Evolutionary conservation across 2,329 filamentous ascomycete species (phyloP).

Genomic region (Trichophyton simii): DNA sequence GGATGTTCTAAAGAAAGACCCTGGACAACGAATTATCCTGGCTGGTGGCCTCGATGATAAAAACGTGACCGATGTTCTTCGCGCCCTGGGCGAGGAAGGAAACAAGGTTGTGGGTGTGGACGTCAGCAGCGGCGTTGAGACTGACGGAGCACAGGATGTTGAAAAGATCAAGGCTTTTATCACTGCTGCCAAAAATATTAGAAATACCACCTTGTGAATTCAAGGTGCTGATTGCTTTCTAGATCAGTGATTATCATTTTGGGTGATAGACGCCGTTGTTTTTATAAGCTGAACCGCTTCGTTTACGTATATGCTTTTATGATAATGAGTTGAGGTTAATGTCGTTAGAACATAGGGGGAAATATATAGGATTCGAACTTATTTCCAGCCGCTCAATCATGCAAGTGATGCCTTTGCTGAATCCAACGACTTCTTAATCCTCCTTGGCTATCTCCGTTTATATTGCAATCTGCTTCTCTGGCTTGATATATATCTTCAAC

Average conservation of each 20-base stretch:
- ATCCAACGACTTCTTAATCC: not conserved
- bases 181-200: slow-evolving; percentile 51
- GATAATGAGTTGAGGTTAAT: slow-evolving; percentile 3
- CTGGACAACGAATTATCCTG: slow-evolving; percentile 61
- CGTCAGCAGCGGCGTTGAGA: slow-evolving; percentile 88
- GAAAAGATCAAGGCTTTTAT: slow-evolving; percentile 74
- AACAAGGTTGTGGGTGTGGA: slow-evolving; percentile 69
- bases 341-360: not conserved
- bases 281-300: not conserved
- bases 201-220: slow-evolving; percentile 4
- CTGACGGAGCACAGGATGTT: slow-evolving; percentile 64
- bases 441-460: not conserved
- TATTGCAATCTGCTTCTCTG: too few relatives aligned
- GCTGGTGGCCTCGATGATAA: slow-evolving; percentile 73
- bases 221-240: not conserved
- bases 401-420: not conserved
- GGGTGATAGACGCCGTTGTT: not conserved
- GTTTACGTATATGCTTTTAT: not conserved
- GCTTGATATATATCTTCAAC: not conserved
- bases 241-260: not conserved
- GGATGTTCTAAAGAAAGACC: slow-evolving; percentile 51
- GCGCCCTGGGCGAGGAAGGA: slow-evolving; percentile 47
- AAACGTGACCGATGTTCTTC: slow-evolving; percentile 60
- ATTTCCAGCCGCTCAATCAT: not conserved
- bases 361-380: not conserved